phyloP scores from a whole-genome alignment of 495 filamentous ascomycete species.

The Penicillium odoratum region DNA sequence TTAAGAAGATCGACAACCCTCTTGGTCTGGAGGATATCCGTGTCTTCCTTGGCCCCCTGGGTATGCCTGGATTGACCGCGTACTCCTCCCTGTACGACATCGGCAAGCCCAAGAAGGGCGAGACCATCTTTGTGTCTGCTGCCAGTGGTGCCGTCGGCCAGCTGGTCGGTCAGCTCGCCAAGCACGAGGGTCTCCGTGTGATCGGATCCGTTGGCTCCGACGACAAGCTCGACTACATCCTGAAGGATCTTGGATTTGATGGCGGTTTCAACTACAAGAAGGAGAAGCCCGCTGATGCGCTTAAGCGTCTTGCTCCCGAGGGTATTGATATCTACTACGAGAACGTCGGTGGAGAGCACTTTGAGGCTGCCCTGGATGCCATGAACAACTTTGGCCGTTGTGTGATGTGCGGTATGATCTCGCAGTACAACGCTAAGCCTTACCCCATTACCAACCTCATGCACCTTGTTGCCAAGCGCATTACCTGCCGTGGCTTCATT shows the following conservation, averaged over 20 bases:
- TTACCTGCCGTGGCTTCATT: slow-evolving; percentile 77
- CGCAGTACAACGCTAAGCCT: slow-evolving; percentile 69
- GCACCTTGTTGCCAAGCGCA: slow-evolving; percentile 53
- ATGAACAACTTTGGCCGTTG: slow-evolving; percentile 75
- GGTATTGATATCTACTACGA: slow-evolving; percentile 96
- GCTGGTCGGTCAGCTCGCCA: slow-evolving; percentile 81
- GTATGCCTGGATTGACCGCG: slow-evolving; percentile 86
- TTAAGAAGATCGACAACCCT: slow-evolving; percentile 45
- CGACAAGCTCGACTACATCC: slow-evolving; percentile 67
- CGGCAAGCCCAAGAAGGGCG: slow-evolving; percentile 80
- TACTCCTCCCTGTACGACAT: slow-evolving; percentile 81
- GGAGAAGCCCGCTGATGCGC: slow-evolving; percentile 65
- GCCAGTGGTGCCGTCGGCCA: slow-evolving; percentile 84
- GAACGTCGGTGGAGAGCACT: slow-evolving; percentile 88
- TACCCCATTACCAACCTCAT: slow-evolving; percentile 71
- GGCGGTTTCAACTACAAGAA: slow-evolving; percentile 79
- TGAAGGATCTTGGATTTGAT: slow-evolving; percentile 65
- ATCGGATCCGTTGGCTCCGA: slow-evolving; percentile 74
- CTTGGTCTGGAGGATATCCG: slow-evolving; percentile 47
- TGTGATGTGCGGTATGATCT: slow-evolving; percentile 68
- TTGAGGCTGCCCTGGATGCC: slow-evolving; percentile 70
- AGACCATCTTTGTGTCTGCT: slow-evolving; percentile 83
- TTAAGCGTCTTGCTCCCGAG: slow-evolving; percentile 72
- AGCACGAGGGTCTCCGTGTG: slow-evolving; percentile 82
- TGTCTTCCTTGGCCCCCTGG: slow-evolving; percentile 68